Conservation (phyloP, 1,284 basidiomycete species). For the Takashimella tepidaria region DNA sequence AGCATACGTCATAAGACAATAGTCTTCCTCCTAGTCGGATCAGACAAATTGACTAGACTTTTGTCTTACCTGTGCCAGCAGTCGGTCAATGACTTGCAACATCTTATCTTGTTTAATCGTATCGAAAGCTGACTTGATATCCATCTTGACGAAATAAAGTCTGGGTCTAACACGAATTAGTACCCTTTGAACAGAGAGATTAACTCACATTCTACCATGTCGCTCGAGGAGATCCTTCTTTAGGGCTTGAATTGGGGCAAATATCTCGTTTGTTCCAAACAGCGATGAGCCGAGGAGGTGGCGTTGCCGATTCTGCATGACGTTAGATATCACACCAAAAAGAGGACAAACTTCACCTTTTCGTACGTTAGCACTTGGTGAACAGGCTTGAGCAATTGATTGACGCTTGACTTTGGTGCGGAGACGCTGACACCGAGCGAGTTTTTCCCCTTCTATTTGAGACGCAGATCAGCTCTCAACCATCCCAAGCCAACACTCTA, state of each 20-base stretch:
- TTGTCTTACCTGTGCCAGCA: slow-evolving; percentile 65
- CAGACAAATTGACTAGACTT: background rate
- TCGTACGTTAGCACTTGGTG: slow-evolving; percentile 83
- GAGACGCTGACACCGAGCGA: slow-evolving; percentile 9
- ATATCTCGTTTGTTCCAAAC: slow-evolving; percentile 77
- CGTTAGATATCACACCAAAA: slow-evolving; percentile 1
- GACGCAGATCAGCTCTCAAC: slow-evolving; percentile 7
- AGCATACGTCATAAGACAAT: slow-evolving; percentile 34
- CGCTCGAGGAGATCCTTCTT: slow-evolving; percentile 55
- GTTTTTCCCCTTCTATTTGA: slow-evolving; percentile 9
- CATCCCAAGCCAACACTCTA: slow-evolving; percentile 4
- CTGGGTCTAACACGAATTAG: slow-evolving; percentile 60
- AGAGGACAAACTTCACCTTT: slow-evolving; percentile 54
- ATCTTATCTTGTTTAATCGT: slow-evolving; percentile 87
- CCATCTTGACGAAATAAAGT: slow-evolving; percentile 92
- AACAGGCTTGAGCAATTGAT: slow-evolving; percentile 73
- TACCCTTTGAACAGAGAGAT: background rate
- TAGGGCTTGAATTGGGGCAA: slow-evolving; percentile 64
- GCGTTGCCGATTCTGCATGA: slow-evolving; percentile 60
- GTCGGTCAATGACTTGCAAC: slow-evolving; percentile 64
- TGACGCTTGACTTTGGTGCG: slow-evolving; percentile 44
- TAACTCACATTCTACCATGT: slow-evolving; percentile 57
- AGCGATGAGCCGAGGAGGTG: slow-evolving; percentile 70
- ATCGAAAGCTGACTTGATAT: slow-evolving; percentile 94
- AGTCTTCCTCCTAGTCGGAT: slow-evolving; percentile 29